phyloP scores from a whole-genome alignment of 495 filamentous ascomycete species.

The Annulohypoxylon nitens region DNA sequence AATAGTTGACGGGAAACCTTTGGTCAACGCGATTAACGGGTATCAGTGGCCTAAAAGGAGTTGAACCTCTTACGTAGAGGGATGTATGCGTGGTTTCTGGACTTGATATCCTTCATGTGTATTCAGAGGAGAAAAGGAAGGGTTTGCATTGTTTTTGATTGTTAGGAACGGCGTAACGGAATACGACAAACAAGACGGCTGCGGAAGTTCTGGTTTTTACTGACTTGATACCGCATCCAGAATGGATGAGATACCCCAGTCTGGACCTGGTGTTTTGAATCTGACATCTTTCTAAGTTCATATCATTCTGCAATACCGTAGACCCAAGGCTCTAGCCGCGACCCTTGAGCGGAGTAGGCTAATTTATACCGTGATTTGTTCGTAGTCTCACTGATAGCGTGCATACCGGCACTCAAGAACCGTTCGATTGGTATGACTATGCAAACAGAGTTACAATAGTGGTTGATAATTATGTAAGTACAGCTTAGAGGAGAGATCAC shows the following conservation, averaged over 20 bases:
- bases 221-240: constrained; percentile 37
- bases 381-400: background rate
- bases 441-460: background rate
- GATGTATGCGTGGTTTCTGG: constrained; percentile 25
- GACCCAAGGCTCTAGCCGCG: background rate
- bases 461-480: background rate
- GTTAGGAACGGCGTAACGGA: constrained; percentile 48
- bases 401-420: background rate
- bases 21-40: constrained; percentile 32
- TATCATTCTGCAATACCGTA: constrained; percentile 14
- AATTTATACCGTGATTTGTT: background rate
- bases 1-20: constrained; percentile 17
- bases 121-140: constrained; percentile 33
- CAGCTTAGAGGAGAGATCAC: constrained; percentile 7
- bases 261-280: constrained; percentile 43
- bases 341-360: background rate
- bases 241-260: constrained; percentile 48
- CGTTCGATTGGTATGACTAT: constrained; percentile 1
- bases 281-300: constrained; percentile 24
- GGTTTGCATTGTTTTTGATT: constrained; percentile 36
- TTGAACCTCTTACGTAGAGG: constrained; percentile 19
- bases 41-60: constrained; percentile 26
- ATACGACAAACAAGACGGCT: constrained; percentile 45
- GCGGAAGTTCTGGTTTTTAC: constrained; percentile 44
- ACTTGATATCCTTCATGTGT: constrained; percentile 13